A percentile compares a stretch with the other conserved stretches of the same genome.
These are phyloP conservation scores for Penicillium aurantiogriseum DNA, from an alignment of 2,329 filamentous ascomycete species.

Conservation along the genomic window DNA sequence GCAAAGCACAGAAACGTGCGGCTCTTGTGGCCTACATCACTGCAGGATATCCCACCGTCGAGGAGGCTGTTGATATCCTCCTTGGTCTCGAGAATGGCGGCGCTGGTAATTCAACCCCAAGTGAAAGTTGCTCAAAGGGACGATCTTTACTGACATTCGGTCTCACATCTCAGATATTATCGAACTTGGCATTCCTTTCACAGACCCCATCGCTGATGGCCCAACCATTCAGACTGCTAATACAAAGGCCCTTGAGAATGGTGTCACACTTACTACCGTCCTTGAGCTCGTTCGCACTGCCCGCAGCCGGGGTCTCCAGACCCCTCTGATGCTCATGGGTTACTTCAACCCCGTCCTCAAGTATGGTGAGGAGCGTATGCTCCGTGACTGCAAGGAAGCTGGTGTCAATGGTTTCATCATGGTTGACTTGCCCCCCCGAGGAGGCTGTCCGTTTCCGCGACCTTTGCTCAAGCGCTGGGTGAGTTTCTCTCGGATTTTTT, in stretches of 20 bases:
- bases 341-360: conserved; percentile 97
- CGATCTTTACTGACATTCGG: conserved; percentile 5
- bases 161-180: conserved; percentile 69
- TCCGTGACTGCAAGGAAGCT: conserved; percentile 77
- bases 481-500: conserved; percentile 9
- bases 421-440: conserved; percentile 87
- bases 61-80: conserved; percentile 78
- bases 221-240: conserved; percentile 96
- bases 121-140: background rate
- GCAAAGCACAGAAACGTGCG: conserved; percentile 61
- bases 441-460: conserved; percentile 74
- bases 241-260: conserved; percentile 83
- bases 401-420: conserved; percentile 96
- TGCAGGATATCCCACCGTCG: conserved; percentile 81
- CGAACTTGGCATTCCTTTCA: conserved; percentile 94
- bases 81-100: conserved; percentile 90
- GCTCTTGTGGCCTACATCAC: conserved; percentile 96
- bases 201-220: conserved; percentile 95
- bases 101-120: conserved; percentile 60
- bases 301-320: conserved; percentile 70
- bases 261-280: conserved; percentile 76
- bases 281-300: conserved; percentile 82
- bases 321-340: conserved; percentile 91
- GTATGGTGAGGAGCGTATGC: conserved; percentile 87
- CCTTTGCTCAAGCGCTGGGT: conserved; percentile 36